Evolutionary conservation across 73 alveolate genomes (phyloP), one percentile per base, ranked within the genome.

Genomic region (Tetrahymena elliotti): DNA sequence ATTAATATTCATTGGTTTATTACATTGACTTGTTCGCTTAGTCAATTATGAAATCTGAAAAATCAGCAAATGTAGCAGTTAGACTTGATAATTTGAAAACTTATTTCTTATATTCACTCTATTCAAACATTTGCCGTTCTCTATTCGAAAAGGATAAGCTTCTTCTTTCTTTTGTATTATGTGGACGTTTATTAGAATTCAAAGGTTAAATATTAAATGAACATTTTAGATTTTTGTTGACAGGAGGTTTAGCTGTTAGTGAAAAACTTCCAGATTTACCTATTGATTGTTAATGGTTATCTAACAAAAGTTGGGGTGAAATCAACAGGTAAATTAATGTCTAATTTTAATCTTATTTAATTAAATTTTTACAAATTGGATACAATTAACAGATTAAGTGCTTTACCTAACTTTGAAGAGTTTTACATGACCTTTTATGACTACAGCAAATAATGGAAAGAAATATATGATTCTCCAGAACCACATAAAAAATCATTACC

Each of bases 81-180:
- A 97, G 99, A 96, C 96, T 98, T 15, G 98, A 97, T 47, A 93
- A 88, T 41, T 95, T 98, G 83, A 97, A 97, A 95, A 94, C 97
- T 52, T 96, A 97, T 92, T 98, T 98, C 94, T 97, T 99, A 33
- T 95, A 97, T 54, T 96, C 98, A 35, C 97, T 98, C 41, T 98
- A 98, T 95, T 97, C 96, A 47, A 98, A 98, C 95, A 98, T 98
- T 10, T 98, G 99, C 93, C 95, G 99, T 93, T 97, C 98, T 35
- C 96, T 98, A 93, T 99, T 99, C 94, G 99, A 99, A 95, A 97
- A 98, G 95, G 99, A 99, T 97, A 98, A 99, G 95, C 97, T 99
- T 47, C 99, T 99, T 35, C 99, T 99, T 97, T 98, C 99, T 88
- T 99, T 99, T 96, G 96, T 98, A 33, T 97, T 99, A 93, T 98